Base-by-base conservation (phyloP, 1,284 basidiomycete genomes). In the Vanrija pseudolonga region DNA sequence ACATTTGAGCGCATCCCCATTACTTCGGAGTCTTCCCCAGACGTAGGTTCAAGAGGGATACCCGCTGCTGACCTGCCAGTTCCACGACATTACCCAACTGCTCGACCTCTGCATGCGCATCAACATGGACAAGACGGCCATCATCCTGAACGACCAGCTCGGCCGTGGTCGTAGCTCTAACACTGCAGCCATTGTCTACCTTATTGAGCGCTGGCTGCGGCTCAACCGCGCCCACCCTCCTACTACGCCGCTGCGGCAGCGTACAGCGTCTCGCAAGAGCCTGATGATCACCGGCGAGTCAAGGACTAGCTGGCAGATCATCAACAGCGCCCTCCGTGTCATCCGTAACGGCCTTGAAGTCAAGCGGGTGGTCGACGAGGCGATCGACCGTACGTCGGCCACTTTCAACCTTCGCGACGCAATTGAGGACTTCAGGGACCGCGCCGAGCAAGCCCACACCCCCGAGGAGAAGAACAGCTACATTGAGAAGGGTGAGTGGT, bases 91-190 rank as follows among this genome's bases (percentile, higher is more conserved):
- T 43, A 85, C 89, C 4, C 74, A 79, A 56, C 80, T 98, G 24
- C 87, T 97, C 59, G 85, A 90, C 43, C 82, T 94, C 0, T 89
- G 93, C 40, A 80, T 90, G 43, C 80, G 86, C n/a, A 84, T 85
- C 24, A 82, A 87, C 53, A 81, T 86, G 4, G 80, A 83, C 28
- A 80, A 83, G 42, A 85, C 87, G 0, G 90, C 93, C 0, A 88
- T 98, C 58, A 87, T 99, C 22, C 83, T 98, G 50, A 99, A 98
- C 71, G 96, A 94, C 68, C 96, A 99, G 75, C 83, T 99, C 4
- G 95, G 95, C 4, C 81, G 92, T 32, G 95, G 95, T n/a, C 82
- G 96, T 64, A 93, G 90, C 59, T 96, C 94, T 0, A 79, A 94
- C 59, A 86, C 92, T 17, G 88, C 93, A 6, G 89, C 94, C 46